These are phyloP conservation scores for Thymus mandschuricus DNA, from an alignment of 257 asterid species.

Conservation along the genomic window DNA sequence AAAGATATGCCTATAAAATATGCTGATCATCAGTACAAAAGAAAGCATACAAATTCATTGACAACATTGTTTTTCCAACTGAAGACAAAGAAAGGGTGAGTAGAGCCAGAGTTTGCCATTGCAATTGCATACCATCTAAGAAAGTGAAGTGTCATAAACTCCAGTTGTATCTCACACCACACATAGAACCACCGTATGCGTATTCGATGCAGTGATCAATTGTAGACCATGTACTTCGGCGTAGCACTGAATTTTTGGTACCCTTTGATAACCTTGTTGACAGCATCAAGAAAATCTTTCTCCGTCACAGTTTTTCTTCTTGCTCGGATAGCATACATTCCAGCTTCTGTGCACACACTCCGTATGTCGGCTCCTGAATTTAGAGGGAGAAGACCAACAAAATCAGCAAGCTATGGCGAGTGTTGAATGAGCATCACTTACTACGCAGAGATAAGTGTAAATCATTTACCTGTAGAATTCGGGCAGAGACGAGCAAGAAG, in stretches of 20 bases:
- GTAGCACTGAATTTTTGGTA: slow-evolving; percentile 97
- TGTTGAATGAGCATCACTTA: neutral
- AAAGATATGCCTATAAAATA: no score
- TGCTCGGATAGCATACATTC: slow-evolving; percentile 92
- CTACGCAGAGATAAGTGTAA: neutral
- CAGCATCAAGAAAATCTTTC: slow-evolving; percentile 94
- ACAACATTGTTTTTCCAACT: no score
- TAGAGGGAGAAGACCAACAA: neutral
- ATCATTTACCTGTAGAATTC: slow-evolving; percentile 60
- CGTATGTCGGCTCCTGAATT: slow-evolving; percentile 84
- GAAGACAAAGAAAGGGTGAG: no score
- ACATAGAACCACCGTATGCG: no score
- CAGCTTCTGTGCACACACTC: slow-evolving; percentile 97
- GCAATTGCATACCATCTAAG: neutral
- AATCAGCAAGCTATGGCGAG: neutral
- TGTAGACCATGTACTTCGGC: slow-evolving; percentile 94
- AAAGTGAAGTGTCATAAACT: neutral
- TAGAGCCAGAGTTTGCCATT: no score
- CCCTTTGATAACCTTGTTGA: slow-evolving; percentile 93
- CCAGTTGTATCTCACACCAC: neutral
- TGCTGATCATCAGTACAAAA: no score
- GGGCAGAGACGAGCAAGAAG: slow-evolving; percentile 96
- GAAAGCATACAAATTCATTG: no score
- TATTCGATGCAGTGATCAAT: slow-evolving; percentile 32
- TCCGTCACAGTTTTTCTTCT: slow-evolving; percentile 93